phyloP scores from a whole-genome alignment of 2,329 filamentous ascomycete species.

The Dryadomyces quercivorus region DNA sequence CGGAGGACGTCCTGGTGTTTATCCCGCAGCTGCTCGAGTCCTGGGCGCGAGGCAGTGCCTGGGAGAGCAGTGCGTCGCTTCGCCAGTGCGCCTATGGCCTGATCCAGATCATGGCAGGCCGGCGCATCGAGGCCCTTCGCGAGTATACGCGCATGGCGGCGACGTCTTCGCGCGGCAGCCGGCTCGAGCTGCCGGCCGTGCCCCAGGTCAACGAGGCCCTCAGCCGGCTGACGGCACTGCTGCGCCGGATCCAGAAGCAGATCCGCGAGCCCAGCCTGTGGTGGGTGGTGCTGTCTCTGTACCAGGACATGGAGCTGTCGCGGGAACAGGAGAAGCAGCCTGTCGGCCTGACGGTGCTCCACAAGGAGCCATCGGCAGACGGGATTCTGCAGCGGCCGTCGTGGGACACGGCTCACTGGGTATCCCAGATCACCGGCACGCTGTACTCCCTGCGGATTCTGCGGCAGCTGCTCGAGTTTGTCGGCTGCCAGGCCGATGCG shows the following conservation, averaged over 20 bases:
- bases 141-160: constrained; percentile 26
- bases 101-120: constrained; percentile 14
- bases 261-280: constrained; percentile 11
- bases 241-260: constrained; percentile 14
- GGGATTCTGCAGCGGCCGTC: constrained; percentile 21
- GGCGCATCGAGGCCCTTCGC: constrained; percentile 15
- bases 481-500: constrained; percentile 6
- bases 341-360: constrained; percentile 18
- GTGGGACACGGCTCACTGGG: constrained; percentile 51
- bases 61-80: constrained; percentile 23
- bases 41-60: constrained; percentile 23
- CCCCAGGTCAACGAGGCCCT: constrained; percentile 14
- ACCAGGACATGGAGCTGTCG: constrained; percentile 23
- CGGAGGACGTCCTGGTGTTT: constrained; percentile 18
- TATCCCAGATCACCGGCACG: constrained; percentile 46
- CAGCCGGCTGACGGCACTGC: constrained; percentile 13
- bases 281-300: constrained; percentile 25
- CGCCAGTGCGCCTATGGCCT: constrained; percentile 26
- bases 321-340: constrained; percentile 19
- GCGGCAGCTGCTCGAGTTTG: constrained; percentile 32
- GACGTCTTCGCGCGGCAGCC: constrained; percentile 18
- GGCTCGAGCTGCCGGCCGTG: constrained; percentile 16
- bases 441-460: constrained; percentile 50
- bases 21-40: constrained; percentile 28
- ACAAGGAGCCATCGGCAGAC: constrained; percentile 13